Base-by-base conservation (phyloP, 2,329 filamentous ascomycete genomes). In the Didymella arachidicola region DNA sequence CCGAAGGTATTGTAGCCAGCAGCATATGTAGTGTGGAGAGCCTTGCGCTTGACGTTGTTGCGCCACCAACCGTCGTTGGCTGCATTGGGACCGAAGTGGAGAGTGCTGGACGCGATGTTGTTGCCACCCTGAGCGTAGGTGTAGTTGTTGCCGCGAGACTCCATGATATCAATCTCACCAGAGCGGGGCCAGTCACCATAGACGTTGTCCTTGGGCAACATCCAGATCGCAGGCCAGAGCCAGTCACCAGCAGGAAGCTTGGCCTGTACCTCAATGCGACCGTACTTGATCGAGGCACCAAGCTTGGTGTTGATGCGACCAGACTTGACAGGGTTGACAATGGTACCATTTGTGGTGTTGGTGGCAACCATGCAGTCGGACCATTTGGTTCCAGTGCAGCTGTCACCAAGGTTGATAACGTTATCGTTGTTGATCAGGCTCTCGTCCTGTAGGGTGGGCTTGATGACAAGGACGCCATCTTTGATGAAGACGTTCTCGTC, bases 171-270 rank as follows among this genome's bases (percentile, higher is more conserved):
- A 50, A 96, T 95, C 77, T 95, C 91, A 44, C 92, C 92, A 8
- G 90, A 93, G 7, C 81, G 78, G 1, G 92, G 92, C 92, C 92
- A 96, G 1, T 83, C 69, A 1, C 92, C 92, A 73, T 95, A 96
- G 0, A 81, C 87, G 53, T 87, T 82, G 42, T 88, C 81, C 45
- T 86, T 86, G 1, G 92, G 92, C 81, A 95, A 82, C 89, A 96
- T 91, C 90, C 90, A 93, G 70, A 96, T 94, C n/a, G 91, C 91
- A 2, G 92, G 92, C 92, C 92, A 95, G 11, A 96, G 83, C 92
- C 92, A 95, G 79, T 95, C 91, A 53, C 92, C 92, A 46, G 81
- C 77, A 4, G 92, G 91, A 27, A 95, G 79, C 77, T 89, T 89
- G 26, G 92, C 92, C 1, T 84, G 87, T 5, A 96, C 91, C 73